Evolutionary conservation across 805 yeast species (phyloP).

Genomic region (Candida wancherniae): DNA sequence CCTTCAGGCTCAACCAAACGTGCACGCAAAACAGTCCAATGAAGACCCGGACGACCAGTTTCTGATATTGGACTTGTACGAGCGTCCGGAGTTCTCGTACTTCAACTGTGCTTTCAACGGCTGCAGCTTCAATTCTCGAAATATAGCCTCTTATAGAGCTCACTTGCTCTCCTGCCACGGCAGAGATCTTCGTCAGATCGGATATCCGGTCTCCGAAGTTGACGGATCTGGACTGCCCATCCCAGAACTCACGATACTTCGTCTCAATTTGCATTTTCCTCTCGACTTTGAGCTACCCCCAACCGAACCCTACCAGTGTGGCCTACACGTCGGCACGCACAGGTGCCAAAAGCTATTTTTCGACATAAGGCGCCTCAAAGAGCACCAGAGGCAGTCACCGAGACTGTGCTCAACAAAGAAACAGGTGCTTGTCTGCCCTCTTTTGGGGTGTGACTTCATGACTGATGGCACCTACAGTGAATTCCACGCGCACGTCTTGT

Average conservation of each 20-base stretch:
- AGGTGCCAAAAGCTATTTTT: conserved; percentile 13
- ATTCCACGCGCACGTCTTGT: conserved; percentile 7
- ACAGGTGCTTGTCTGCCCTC: conserved; percentile 35
- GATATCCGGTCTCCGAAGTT: conserved; percentile 12
- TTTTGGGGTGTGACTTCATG: conserved; percentile 37
- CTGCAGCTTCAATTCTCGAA: conserved; percentile 7
- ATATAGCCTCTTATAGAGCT: conserved; percentile 8
- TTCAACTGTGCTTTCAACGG: conserved; percentile 13
- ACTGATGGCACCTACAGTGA: conserved; percentile 23
- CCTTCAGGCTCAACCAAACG: no score
- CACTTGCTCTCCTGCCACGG: conserved; percentile 12
- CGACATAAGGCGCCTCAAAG: conserved; percentile 19
- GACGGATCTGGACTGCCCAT: conserved; percentile 1
- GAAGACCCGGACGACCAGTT: conserved; percentile 6
- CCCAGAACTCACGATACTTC: conserved; percentile 12
- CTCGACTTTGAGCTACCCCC: conserved; percentile 9
- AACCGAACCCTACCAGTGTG: conserved; percentile 6
- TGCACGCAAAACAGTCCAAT: no score
- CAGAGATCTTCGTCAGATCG: conserved; percentile 11
- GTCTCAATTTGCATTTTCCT: conserved; percentile 15
- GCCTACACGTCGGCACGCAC: conserved; percentile 1
- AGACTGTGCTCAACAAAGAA: conserved; percentile 25
- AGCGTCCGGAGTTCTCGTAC: conserved; percentile 1
- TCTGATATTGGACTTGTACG: conserved; percentile 7
- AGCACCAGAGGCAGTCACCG: conserved; percentile 11